Percentiles rank a stretch among this genome's conserved stretches.
phyloP scores from a whole-genome alignment of 768 basidiomycete species.

The Filobasidium wieringae region DNA sequence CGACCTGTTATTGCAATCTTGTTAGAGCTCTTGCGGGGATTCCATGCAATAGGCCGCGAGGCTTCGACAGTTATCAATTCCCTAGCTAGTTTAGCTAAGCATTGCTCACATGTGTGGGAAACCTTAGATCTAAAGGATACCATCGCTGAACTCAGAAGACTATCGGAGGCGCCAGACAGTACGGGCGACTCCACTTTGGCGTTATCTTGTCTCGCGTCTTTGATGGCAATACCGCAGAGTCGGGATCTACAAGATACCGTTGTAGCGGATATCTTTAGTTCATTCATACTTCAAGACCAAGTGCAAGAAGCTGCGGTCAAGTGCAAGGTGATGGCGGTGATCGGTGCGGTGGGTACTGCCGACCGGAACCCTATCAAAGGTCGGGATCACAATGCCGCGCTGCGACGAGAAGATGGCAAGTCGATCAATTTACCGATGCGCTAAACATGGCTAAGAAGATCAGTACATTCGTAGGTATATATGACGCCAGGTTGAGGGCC shows the following conservation, averaged over 20 bases:
- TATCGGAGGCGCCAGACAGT: neutral
- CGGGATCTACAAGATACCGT: slow-evolving; percentile 2
- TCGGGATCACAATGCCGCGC: slow-evolving; percentile 8
- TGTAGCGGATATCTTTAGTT: slow-evolving; percentile 4
- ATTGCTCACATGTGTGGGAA: slow-evolving; percentile 14
- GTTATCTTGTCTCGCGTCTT: slow-evolving; percentile 7
- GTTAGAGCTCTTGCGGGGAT: neutral
- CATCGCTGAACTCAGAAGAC: neutral
- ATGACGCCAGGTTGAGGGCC: slow-evolving; percentile 1
- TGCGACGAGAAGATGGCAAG: slow-evolving; percentile 13
- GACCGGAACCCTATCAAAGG: slow-evolving; percentile 7
- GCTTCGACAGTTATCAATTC: neutral
- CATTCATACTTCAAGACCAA: neutral
- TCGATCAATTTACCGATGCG: neutral
- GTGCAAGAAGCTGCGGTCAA: neutral
- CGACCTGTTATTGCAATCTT: slow-evolving; percentile 1
- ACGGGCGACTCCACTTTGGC: neutral
- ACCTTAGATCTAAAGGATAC: neutral
- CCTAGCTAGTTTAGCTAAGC: slow-evolving; percentile 1
- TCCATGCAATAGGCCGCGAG: neutral
- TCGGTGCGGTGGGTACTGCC: slow-evolving; percentile 9
- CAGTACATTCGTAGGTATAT: slow-evolving; percentile 1
- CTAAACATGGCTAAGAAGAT: neutral
- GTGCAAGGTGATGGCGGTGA: slow-evolving; percentile 3
- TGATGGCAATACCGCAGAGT: slow-evolving; percentile 13